These are phyloP conservation scores for Komagataella populi DNA, from an alignment of 805 yeast species.

Conservation along the genomic window DNA sequence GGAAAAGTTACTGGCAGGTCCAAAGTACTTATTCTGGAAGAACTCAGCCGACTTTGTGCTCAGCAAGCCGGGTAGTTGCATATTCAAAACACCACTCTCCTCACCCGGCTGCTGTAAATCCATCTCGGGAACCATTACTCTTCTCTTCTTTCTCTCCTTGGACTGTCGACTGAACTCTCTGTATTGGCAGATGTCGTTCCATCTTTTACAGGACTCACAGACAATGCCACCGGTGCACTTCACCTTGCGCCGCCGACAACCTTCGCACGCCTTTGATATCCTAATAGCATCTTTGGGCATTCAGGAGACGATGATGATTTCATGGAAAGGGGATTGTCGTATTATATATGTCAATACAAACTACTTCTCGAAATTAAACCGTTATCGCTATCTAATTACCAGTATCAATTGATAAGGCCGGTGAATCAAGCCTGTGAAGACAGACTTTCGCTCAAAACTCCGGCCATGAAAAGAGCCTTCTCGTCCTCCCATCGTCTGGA, in stretches of 20 bases:
- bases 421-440: background rate
- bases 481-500: constrained; percentile 48
- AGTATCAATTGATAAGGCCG: background rate
- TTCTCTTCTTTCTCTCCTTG: background rate
- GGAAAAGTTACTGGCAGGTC: constrained; percentile 12
- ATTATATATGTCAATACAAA: no score
- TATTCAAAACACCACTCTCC: background rate
- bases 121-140: background rate
- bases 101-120: background rate
- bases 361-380: background rate
- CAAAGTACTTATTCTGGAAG: constrained; percentile 9
- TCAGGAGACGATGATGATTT: background rate
- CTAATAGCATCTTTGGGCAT: constrained; percentile 1
- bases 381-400: background rate
- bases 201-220: constrained; percentile 8
- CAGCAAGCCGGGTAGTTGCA: background rate
- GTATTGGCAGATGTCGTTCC: constrained; percentile 8
- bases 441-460: constrained; percentile 11
- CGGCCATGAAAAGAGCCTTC: constrained; percentile 27
- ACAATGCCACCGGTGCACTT: constrained; percentile 5
- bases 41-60: background rate
- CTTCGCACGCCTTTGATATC: constrained; percentile 8
- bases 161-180: constrained; percentile 2
- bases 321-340: background rate
- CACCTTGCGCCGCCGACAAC: constrained; percentile 7